Evolutionary conservation across 1,284 basidiomycete species (phyloP), one percentile per base, ranked within the genome.

Genomic region (Phlebopus sp.): DNA sequence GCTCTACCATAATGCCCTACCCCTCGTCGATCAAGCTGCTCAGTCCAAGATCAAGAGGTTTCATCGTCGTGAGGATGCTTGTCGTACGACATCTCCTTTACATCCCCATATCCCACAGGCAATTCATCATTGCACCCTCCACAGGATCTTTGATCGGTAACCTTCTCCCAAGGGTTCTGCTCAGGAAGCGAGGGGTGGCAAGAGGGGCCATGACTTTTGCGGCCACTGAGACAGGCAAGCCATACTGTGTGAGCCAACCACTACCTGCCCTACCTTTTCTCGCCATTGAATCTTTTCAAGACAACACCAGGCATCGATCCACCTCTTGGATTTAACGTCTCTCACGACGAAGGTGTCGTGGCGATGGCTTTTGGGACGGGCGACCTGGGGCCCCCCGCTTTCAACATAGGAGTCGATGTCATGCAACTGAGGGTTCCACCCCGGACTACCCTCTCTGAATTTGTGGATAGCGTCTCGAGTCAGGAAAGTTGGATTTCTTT

Each of bases 291-390:
- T 40, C 13, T 46, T 32, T 23, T 27, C 55, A 31, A 83, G 81
- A 71, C 69, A 9, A 71, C 72, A 7, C 67, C 72, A 27, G 63
- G 55, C 8, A 47, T 78, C 40, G 62, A 73, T 42, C 73, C 75
- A 18, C 77, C 77, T 2, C 70, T 91, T 37, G 86, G 79, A 2
- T 91, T 78, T 71, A 92, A 91, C 63, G 73, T 91, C 44, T 82
- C 89, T 27, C 90, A 92, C 61, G 90, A 92, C 65, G 82, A 82
- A 55, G 76, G 75, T 3, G 60, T 86, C 23, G 71, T 92, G 47
- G 83, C 78, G 17, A 80, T 92, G 74, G 85, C 76, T 1, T 83
- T 77, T 59, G 77, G 76, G 14, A 69, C 70, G 5, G 81, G 81
- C 41, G 62, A 64, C 14, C 68, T 77, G 41, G 72, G 77, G 35